Evolutionary conservation across 2,329 filamentous ascomycete species (phyloP), one percentile per base, ranked within the genome.

Genomic region (Drechslerella coelobrocha): DNA sequence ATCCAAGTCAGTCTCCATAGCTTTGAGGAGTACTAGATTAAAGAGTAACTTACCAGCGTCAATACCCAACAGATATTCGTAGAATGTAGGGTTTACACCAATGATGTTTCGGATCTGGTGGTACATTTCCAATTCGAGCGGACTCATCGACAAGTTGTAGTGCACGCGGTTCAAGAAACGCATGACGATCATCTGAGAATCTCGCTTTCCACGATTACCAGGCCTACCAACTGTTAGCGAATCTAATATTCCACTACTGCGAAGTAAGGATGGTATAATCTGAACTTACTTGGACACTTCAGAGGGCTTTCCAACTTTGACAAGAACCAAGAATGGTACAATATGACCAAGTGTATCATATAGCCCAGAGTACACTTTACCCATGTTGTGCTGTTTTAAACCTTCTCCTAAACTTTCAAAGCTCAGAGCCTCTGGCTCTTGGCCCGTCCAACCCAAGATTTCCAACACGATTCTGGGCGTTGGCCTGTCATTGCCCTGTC

Each of bases 61-160:
- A 78, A 99, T 96, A 80, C 96, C 91, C 55, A 99, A 82, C 80
- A 97, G 86, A 78, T 91, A 99, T 78, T 99, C 94, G 82, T 99
- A 99, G 79, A 99, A 97, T 1, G 91, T 96, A 0, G 94, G 94
- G 79, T 99, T 97, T 75, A 99, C 94, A 71, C 94, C 94, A 73
- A 99, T 99, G 74, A 99, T 95, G 81, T 99, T 99, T 69, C 92
- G 88, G 77, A 99, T 96, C 78, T 99, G 94, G 78, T 99, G 94
- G 78, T 96, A 94, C 86, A 99, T 96, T 79, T 99, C 94, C 60
- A 99, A 85, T 79, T 99, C 94, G 75, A 99, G 84, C 2, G 94
- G 94, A 76, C 88, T 96, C 94, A 99, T 99, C 21, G 94, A 82
- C 61, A 93, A 83, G 79, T 97, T 97, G 84, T 99, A 97, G 82